These are phyloP conservation scores for Fraxinus pennsylvanica DNA, from an alignment of 257 asterid species.

Conservation along the genomic window DNA sequence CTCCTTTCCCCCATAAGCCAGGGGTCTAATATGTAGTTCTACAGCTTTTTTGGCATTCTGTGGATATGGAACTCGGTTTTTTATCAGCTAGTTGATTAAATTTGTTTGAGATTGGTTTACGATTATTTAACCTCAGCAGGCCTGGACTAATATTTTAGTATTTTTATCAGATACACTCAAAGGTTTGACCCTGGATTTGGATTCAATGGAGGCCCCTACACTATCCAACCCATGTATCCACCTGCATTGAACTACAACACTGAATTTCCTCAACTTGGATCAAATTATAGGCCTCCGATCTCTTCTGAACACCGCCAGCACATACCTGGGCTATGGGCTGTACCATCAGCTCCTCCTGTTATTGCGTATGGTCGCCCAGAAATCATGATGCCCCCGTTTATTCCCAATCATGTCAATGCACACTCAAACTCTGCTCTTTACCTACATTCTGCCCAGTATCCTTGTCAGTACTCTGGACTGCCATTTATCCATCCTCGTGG, in stretches of 20 bases:
- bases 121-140: background rate
- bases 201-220: slow-evolving; percentile 72
- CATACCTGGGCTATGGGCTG: slow-evolving; percentile 70
- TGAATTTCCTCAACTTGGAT: slow-evolving; percentile 91
- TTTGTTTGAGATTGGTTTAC: background rate
- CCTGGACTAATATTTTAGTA: slow-evolving; percentile 14
- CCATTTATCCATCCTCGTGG: slow-evolving; percentile 79
- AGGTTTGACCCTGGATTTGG: slow-evolving; percentile 99
- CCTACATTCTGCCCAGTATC: slow-evolving; percentile 77
- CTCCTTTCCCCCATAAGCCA: background rate
- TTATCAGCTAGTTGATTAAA: background rate
- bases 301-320: slow-evolving; percentile 81
- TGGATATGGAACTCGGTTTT: background rate
- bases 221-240: slow-evolving; percentile 92
- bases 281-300: slow-evolving; percentile 64
- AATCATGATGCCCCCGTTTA: slow-evolving; percentile 67
- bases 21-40: background rate
- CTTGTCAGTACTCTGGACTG: slow-evolving; percentile 79
- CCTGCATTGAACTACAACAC: slow-evolving; percentile 90
- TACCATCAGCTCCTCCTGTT: slow-evolving; percentile 65
- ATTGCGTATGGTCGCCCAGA: slow-evolving; percentile 84
- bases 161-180: slow-evolving; percentile 72
- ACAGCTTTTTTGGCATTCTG: background rate
- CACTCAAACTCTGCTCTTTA: slow-evolving; percentile 64
- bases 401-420: slow-evolving; percentile 63